Evolutionary conservation across 768 basidiomycete genomes (phyloP).

Genomic region (Glaciozyma antarctica): DNA sequence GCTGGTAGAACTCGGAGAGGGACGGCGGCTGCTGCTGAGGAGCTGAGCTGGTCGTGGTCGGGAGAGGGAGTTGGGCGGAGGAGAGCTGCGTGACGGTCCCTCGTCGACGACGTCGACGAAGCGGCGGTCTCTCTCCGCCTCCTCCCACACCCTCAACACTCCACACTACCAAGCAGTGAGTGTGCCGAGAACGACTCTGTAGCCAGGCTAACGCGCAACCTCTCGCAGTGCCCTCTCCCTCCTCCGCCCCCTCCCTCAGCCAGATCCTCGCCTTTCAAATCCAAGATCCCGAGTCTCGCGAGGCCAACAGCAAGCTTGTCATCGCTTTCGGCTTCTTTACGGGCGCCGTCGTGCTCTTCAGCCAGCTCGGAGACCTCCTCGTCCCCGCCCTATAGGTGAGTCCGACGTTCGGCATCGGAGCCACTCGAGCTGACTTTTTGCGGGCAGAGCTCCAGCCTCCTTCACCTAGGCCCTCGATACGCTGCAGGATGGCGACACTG

Average conservation of each 20-base stretch:
- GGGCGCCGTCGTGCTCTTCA: constrained; percentile 19
- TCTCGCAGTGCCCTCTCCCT: background rate
- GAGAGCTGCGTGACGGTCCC: no score
- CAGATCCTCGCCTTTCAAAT: constrained; percentile 6
- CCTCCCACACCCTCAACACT: background rate
- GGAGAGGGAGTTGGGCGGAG: no score
- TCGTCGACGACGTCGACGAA: no score
- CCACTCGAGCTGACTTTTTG: background rate
- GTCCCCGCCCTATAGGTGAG: constrained; percentile 13
- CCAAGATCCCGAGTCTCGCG: constrained; percentile 18
- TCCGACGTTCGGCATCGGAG: background rate
- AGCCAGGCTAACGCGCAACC: background rate
- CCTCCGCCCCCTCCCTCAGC: background rate
- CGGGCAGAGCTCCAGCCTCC: no score
- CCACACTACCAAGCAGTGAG: background rate
- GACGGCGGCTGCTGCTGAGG: no score
- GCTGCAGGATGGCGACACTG: no score
- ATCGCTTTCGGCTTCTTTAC: constrained; percentile 16
- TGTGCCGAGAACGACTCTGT: background rate
- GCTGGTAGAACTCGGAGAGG: no score
- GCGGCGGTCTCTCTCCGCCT: background rate
- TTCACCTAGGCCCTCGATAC: no score
- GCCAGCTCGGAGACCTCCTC: constrained; percentile 20
- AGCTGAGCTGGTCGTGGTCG: no score
- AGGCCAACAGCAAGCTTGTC: constrained; percentile 22